A percentile compares a stretch with the other conserved stretches of the same genome.
phyloP scores from a whole-genome alignment of 306 rosid genomes.

The Prunus padus region DNA sequence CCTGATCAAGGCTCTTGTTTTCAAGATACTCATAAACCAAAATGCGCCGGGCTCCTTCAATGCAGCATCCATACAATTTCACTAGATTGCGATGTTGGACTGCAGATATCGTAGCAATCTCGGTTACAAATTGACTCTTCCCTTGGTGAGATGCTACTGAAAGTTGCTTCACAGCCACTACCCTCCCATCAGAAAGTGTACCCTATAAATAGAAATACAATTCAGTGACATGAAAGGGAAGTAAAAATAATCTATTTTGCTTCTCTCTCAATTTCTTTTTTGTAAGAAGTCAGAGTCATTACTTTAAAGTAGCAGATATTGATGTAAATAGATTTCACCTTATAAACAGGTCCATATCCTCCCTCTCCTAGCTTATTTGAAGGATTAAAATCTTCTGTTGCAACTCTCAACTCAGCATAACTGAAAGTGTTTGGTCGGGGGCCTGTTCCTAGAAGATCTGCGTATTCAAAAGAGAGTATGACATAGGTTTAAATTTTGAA shows the following conservation, averaged over 20 bases:
- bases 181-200: constrained; percentile 30
- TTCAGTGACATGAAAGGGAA: neutral
- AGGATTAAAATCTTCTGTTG: constrained; percentile 28
- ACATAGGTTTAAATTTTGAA: neutral
- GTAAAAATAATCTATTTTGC: neutral
- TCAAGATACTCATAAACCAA: constrained; percentile 39
- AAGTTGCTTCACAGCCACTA: constrained; percentile 38
- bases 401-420: constrained; percentile 26
- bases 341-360: constrained; percentile 35
- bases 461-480: neutral
- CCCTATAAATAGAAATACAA: constrained; percentile 22
- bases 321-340: constrained; percentile 4
- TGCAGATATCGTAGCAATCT: constrained; percentile 30
- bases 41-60: constrained; percentile 21
- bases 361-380: constrained; percentile 38
- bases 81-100: constrained; percentile 37
- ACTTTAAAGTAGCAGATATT: neutral
- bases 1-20: constrained; percentile 35
- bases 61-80: constrained; percentile 35
- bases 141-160: constrained; percentile 34
- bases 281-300: too few relatives aligned
- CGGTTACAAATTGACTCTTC: constrained; percentile 28
- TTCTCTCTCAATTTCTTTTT: neutral
- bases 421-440: constrained; percentile 25
- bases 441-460: constrained; percentile 23